Base-by-base conservation (phyloP, 768 basidiomycete species). In the Amylocystis lapponica region DNA sequence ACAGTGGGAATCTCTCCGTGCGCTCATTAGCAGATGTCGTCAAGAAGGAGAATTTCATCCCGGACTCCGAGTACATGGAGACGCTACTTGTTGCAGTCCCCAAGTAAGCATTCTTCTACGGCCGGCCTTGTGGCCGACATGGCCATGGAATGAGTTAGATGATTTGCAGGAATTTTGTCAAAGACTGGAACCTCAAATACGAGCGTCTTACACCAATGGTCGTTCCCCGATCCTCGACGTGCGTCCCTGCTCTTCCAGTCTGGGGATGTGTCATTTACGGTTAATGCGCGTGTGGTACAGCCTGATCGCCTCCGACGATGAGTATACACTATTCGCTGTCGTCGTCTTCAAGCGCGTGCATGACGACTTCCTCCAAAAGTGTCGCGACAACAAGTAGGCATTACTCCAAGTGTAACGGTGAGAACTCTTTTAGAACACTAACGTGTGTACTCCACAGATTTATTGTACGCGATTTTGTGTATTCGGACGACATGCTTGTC, bases 71-170 rank as follows among this genome's bases (percentile, higher is more conserved):
- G 59, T 97, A 92, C 60, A 69, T 98, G 52, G 90, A 98, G 62
- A 93, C 94, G 0, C 63, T 94, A 21, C 65, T 97, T 6, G 91
- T 98, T 5, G 94, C 93, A 5, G 91, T 98, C 23, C 94, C 95
- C 36, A 95, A 81, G 95, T 96, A 64, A 62, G 76, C 27, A 7
- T 13, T 17, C 19, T 42, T 22, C 31, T 27, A 10, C 3, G 0
- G 7, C 29, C 34, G 27, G 13, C 14, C 32, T 43, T 32, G 45
- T 27, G 45, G 29, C n/a, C n/a, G n/a, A n/a, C n/a, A n/a, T n/a
- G 27, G 21, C 23, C 29, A 20, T 39, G n/a, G 39, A 41, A 17
- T 11, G 22, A 27, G 21, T 27, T 42, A 21, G 26, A 12, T 20
- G 36, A 17, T 27, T 51, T 64, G 34, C 60, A 86, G 94, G 72